Base-by-base conservation (phyloP, 345 rosid species). In the Hevea brasiliensis region DNA sequence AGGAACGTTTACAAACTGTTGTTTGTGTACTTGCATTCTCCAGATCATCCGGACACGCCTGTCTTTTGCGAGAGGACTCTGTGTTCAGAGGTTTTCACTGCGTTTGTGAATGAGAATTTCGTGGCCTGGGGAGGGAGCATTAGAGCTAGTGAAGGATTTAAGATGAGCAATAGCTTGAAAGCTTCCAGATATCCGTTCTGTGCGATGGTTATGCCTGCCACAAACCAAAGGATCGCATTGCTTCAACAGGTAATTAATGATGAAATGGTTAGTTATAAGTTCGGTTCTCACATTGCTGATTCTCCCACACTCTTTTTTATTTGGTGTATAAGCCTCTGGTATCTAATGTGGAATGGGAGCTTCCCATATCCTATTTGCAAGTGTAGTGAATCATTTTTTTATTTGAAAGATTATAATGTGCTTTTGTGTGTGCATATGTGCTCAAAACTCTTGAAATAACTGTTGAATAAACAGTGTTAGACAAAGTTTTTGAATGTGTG, bases 101-200 rank as follows among this genome's bases (percentile, higher is more conserved):
- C 87, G 5, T 96, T 93, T 74, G 85, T 96, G 69, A 96, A 93
- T 67, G 95, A 91, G 89, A 96, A 96, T 73, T 96, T 96, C 57
- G 93, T 96, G 8, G 72, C 90, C 1, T 93, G 99, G 98, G 99
- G 99, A 21, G 98, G 98, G 44, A 93, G 90, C 72, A 90, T 96
- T 74, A 85, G 97, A 68, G 88, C 89, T 64, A 96, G 97, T 66
- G 99, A 96, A 84, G 99, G 99, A 29, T 96, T 96, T 84, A 96
- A 96, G 85, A 96, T 96, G 98, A 93, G 99, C 70, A 90, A 89
- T 72, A 93, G 98, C 85, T 90, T 93, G 89, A 96, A 96, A 80
- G 99, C 98, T 0, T 93, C 98, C 0, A 80, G 97, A 74, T 96
- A 85, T 65, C 99, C 99, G 0, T 96, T 93, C 77, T 91, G 97